Conservation (phyloP, 179 eudicot genomes). For the Monotropa hypopitys region DNA sequence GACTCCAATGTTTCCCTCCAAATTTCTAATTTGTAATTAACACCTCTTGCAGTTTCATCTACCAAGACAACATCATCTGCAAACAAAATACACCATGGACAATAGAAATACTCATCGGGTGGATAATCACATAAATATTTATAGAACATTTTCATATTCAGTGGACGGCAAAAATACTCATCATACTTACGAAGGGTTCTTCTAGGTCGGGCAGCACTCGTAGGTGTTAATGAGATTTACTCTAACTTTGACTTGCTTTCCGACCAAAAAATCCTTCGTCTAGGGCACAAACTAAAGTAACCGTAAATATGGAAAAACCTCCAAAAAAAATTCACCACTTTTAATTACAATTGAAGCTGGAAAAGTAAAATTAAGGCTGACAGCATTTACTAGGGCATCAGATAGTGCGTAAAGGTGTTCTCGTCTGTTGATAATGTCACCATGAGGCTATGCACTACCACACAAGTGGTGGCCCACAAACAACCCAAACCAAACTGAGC, state of each 20-base stretch:
- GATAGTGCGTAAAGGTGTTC: no score
- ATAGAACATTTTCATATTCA: not conserved
- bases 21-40: no score
- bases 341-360: not conserved
- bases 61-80: no score
- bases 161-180: no score
- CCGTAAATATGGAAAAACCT: not conserved
- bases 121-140: not conserved
- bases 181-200: not conserved
- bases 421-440: not conserved
- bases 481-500: no score
- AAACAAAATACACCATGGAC: no score
- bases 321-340: not conserved
- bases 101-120: no score
- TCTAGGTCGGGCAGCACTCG: not conserved
- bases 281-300: not conserved
- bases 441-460: not conserved
- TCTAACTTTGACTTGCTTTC: not conserved
- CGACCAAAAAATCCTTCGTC: not conserved
- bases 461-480: not conserved
- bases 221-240: not conserved
- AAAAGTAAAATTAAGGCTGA: not conserved
- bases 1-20: no score
- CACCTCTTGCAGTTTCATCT: no score
- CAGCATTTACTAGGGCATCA: not conserved